Evolutionary conservation across 1,284 basidiomycete species (phyloP), one percentile per base, ranked within the genome.

Genomic region (Boletellus deceptivus): DNA sequence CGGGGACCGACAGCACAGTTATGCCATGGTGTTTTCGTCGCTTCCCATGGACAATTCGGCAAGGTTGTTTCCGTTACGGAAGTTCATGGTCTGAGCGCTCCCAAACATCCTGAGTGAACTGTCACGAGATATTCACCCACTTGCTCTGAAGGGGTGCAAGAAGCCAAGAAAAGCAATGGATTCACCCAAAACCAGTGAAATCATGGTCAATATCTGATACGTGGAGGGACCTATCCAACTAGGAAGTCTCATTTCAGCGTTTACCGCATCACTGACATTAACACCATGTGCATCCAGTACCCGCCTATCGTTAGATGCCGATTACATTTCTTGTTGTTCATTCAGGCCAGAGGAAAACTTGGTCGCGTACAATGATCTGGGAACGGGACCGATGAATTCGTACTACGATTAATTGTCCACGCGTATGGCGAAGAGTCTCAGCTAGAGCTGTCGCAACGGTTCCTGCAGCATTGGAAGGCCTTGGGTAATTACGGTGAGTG

Each of bases 381-480:
- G 11, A 38, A 34, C 16, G 11, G 5, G 3, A 39, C 13, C 24
- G 18, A 40, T 11, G 11, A 8, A 24, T 10, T 17, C 14, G 20
- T 27, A 24, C 35, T 22, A 40, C 20, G 20, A 37, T 29, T 49
- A 24, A 34, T 20, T 31, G 31, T n/a, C 35, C 16, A 33, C 17
- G 4, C 35, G 17, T 36, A 44, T 25, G 20, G 44, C 36, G 14
- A 43, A 55, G 31, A 48, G 6, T 47, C 41, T 55, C 48, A 40
- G 34, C 36, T 43, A 40, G 18, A 25, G 7, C 24, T 14, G 18
- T 53, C 24, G 35, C 34, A 27, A 59, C 46, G 29, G 37, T 37
- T 55, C 58, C 49, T 41, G 36, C 42, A 24, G 7, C 27, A 17
- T 22, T 18, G 35, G 27, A 29, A 33, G 34, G 22, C 13, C 13